Percentiles rank a stretch among this genome's conserved stretches.
phyloP scores from a whole-genome alignment of 108 stramenopile species.

The Discostella stelligeroides region DNA sequence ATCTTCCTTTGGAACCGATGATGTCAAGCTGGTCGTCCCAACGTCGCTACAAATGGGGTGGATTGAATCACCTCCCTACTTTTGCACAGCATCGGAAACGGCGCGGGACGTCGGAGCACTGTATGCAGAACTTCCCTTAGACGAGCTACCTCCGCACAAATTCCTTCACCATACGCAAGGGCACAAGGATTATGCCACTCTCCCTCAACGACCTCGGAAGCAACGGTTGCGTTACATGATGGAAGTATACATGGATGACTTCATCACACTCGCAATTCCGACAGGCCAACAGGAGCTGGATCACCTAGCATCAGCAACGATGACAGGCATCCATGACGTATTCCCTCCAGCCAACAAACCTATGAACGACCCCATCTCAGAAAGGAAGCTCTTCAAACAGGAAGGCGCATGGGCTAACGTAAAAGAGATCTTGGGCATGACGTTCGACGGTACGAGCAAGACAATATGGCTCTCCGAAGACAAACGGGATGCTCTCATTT shows the following conservation, averaged over 20 bases:
- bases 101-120: too few species aligned
- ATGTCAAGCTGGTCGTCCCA: too few species aligned
- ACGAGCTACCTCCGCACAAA: too few species aligned
- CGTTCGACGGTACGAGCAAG: conserved; percentile 8
- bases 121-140: too few species aligned
- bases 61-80: too few species aligned
- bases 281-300: background rate
- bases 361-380: conserved; percentile 38
- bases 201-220: too few species aligned
- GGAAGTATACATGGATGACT: conserved; percentile 42
- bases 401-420: conserved; percentile 9
- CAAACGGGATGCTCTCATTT: background rate
- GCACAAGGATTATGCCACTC: too few species aligned
- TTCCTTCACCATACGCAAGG: too few species aligned
- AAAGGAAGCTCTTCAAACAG: conserved; percentile 46
- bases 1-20: too few species aligned
- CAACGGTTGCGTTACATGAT: background rate
- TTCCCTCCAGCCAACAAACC: conserved; percentile 1
- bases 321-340: conserved; percentile 17
- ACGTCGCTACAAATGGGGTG: too few species aligned
- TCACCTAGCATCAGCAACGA: background rate
- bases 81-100: too few species aligned
- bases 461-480: conserved; percentile 11
- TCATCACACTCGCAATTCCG: conserved; percentile 9
- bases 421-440: conserved; percentile 19